A percentile compares a stretch with the other conserved stretches of the same genome.
phyloP scores from a whole-genome alignment of 2,329 filamentous ascomycete species.

The Teratosphaeria viscida region DNA sequence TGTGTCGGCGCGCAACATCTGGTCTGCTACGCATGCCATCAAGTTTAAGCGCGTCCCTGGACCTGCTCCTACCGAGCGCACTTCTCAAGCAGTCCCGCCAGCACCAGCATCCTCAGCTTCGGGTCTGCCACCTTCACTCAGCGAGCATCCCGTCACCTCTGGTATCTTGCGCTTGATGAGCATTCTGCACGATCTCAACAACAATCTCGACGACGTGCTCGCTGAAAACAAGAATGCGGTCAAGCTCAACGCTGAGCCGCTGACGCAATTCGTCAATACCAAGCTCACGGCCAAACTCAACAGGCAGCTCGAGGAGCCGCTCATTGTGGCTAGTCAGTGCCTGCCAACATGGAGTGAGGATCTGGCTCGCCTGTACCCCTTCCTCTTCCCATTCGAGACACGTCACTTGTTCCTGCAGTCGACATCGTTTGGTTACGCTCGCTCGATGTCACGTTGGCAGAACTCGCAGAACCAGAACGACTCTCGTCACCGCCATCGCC shows the following conservation, averaged over 20 bases:
- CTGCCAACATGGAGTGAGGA: slow-evolving; percentile 95
- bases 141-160: slow-evolving; percentile 72
- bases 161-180: slow-evolving; percentile 81
- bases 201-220: slow-evolving; percentile 83
- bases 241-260: slow-evolving; percentile 66
- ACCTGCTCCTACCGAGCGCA: slow-evolving; percentile 64
- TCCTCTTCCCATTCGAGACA: slow-evolving; percentile 96
- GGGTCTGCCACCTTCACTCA: slow-evolving; percentile 65
- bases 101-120: slow-evolving; percentile 44
- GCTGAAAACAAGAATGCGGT: slow-evolving; percentile 57
- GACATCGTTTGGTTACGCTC: slow-evolving; percentile 93
- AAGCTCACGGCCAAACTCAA: slow-evolving; percentile 97
- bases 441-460: slow-evolving; percentile 97
- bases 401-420: slow-evolving; percentile 94
- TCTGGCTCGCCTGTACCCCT: slow-evolving; percentile 82
- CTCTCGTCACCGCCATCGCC: slow-evolving; percentile 56
- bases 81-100: slow-evolving; percentile 38
- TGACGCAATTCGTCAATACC: slow-evolving; percentile 95
- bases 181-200: slow-evolving; percentile 84
- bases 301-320: slow-evolving; percentile 86
- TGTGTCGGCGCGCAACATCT: slow-evolving; percentile 59
- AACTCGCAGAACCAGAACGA: slow-evolving; percentile 77
- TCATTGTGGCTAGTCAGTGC: slow-evolving; percentile 95
- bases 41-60: slow-evolving; percentile 82
- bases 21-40: slow-evolving; percentile 82